Evolutionary conservation across 1,284 basidiomycete species (phyloP), one percentile per base, ranked within the genome.

Genomic region (Wallemia hederae): DNA sequence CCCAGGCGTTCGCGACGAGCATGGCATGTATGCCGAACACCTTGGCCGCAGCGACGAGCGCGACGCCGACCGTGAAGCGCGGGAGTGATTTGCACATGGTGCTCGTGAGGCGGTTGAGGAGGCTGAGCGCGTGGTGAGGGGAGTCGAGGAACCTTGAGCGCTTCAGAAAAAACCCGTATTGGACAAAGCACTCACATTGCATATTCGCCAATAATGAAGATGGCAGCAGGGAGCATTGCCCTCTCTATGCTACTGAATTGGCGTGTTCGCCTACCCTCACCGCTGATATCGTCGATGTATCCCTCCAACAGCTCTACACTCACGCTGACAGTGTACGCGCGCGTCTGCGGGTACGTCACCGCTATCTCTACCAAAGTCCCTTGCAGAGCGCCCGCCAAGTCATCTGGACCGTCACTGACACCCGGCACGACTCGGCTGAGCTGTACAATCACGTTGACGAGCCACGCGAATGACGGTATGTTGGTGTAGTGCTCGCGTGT

Each of bases 391-490:
- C 3, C 19, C 5, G 14, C 39, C 39, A 49, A n/a, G 5, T 49
- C 39, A 49, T 49, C 39, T 7, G 19, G 7, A 33, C 31, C 31
- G 7, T 33, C 31, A 33, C 22, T n/a, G 9, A 49, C 39, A 22
- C 29, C 14, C 22, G 39, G 39, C 3, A 49, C 39, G 22, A 49
- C 39, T n/a, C 22, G 11, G 11, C 14, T n/a, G 1, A 98, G 76
- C 66, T 94, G 87, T 57, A 94, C 77, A 25, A 96, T 79, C 1
- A 91, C 86, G 7, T 90, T 92, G 26, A 97, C 75, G 68, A 89
- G 94, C 94, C 94, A 99, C 66, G 91, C 83, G 68, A 97, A 96
- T 71, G 97, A 89, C 34, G 77, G 76, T 33, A 99, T 77, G 67
- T 91, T 83, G 60, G 81, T 80, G 67, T 94, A 98, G 5, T 83